Evolutionary conservation across 2,329 filamentous ascomycete genomes (phyloP).

Genomic region (Aspergillus alliaceus): DNA sequence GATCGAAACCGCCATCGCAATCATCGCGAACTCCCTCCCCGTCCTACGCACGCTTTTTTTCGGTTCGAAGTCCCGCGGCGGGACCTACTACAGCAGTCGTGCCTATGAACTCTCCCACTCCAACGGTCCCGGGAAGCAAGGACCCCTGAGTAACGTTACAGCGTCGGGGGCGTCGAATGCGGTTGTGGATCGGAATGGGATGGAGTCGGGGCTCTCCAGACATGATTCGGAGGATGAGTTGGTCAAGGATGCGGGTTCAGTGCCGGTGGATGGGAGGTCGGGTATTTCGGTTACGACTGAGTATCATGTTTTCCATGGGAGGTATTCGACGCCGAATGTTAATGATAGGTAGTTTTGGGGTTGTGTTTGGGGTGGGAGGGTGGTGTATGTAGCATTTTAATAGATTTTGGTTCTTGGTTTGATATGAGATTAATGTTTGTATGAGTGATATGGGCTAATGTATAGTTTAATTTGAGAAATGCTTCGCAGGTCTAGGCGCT

Average conservation of each 20-base stretch:
- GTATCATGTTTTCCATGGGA: slow-evolving; percentile 8
- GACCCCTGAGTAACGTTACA: slow-evolving; percentile 1
- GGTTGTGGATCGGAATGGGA: background rate
- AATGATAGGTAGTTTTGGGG: background rate
- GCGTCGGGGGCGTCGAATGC: slow-evolving; percentile 11
- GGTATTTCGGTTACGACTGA: slow-evolving; percentile 21
- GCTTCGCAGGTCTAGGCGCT: no score
- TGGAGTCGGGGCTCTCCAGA: slow-evolving; percentile 11
- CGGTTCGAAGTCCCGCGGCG: slow-evolving; percentile 19
- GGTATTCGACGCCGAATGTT: background rate
- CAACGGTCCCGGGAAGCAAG: slow-evolving; percentile 5
- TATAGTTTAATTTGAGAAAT: no score
- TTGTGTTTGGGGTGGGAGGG: background rate
- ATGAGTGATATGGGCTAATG: background rate
- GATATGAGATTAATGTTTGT: background rate
- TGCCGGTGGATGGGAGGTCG: background rate
- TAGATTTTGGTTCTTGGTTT: no score
- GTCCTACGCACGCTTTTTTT: slow-evolving; percentile 25
- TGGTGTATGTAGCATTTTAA: no score
- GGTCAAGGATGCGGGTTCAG: slow-evolving; percentile 7
- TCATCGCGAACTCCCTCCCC: slow-evolving; percentile 20
- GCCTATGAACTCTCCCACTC: slow-evolving; percentile 21
- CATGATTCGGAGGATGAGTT: slow-evolving; percentile 21
- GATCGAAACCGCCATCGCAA: slow-evolving; percentile 22
- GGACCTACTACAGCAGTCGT: slow-evolving; percentile 19